These are phyloP conservation scores for Colletotrichum coccodes DNA, from an alignment of 2,329 filamentous ascomycete genomes.

Conservation along the genomic window DNA sequence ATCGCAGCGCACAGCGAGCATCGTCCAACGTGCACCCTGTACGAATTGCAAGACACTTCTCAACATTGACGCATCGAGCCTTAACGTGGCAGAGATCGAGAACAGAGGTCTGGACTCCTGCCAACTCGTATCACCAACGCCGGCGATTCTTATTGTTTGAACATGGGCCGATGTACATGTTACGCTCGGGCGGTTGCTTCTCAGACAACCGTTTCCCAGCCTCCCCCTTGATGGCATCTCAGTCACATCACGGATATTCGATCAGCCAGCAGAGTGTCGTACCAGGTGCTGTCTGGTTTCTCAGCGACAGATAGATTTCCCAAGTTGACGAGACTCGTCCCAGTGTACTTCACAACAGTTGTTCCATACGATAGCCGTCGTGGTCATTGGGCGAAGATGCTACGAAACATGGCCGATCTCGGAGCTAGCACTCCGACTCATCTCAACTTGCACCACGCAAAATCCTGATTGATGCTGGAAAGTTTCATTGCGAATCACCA, in stretches of 20 bases:
- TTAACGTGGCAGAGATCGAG: background rate
- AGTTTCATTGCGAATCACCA: background rate
- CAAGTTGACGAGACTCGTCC: background rate
- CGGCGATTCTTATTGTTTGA: background rate
- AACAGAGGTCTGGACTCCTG: slow-evolving; percentile 10
- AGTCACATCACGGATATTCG: slow-evolving; percentile 20
- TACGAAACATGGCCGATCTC: background rate
- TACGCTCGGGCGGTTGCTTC: slow-evolving; percentile 21
- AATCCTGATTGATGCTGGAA: background rate
- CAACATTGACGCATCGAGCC: background rate
- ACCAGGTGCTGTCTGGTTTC: background rate
- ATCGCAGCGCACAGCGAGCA: background rate
- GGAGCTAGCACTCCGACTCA: background rate
- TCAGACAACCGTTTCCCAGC: slow-evolving; percentile 27
- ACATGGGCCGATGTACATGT: slow-evolving; percentile 6
- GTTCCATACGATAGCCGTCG: background rate
- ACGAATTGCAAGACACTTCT: background rate
- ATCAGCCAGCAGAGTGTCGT: slow-evolving; percentile 2
- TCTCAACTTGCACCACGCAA: background rate
- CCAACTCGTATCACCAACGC: background rate
- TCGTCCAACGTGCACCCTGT: slow-evolving; percentile 2
- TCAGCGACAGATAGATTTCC: no score
- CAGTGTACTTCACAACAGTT: no score
- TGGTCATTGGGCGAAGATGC: background rate
- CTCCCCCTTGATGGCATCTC: slow-evolving; percentile 9